Evolutionary conservation across 2,329 filamentous ascomycete species (phyloP).

Genomic region (Ceratocystis ficicola): DNA sequence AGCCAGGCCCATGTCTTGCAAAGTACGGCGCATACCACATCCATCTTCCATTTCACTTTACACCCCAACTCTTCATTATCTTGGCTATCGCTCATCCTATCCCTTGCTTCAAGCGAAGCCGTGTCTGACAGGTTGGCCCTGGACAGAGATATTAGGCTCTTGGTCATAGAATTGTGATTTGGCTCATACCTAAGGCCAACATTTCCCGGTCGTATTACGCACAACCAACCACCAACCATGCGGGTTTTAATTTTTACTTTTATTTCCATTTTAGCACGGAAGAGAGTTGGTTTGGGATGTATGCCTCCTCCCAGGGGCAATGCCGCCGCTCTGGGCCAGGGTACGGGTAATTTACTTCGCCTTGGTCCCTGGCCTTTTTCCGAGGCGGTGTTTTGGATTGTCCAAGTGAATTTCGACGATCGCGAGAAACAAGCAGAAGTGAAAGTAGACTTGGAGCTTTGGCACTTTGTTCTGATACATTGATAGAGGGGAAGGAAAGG

Average conservation of each 20-base stretch:
- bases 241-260: too few relatives aligned
- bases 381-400: neutral
- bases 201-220: neutral
- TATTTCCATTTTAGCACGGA: too few relatives aligned
- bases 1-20: neutral
- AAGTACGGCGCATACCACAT: too few relatives aligned
- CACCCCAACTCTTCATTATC: neutral
- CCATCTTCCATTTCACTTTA: neutral
- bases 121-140: neutral
- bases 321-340: neutral
- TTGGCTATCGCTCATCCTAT: neutral
- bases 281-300: neutral
- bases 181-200: neutral
- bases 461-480: too few relatives aligned
- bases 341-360: neutral
- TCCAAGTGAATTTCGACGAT: neutral
- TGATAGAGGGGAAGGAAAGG: neutral
- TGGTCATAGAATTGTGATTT: neutral
- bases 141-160: neutral
- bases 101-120: conserved; percentile 5
- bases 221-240: neutral
- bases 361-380: neutral
- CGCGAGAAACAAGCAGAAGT: neutral
- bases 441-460: neutral
- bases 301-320: neutral